Conservation (phyloP, 169 alveolate species). For the Ophryocystis elektroscirrha region DNA sequence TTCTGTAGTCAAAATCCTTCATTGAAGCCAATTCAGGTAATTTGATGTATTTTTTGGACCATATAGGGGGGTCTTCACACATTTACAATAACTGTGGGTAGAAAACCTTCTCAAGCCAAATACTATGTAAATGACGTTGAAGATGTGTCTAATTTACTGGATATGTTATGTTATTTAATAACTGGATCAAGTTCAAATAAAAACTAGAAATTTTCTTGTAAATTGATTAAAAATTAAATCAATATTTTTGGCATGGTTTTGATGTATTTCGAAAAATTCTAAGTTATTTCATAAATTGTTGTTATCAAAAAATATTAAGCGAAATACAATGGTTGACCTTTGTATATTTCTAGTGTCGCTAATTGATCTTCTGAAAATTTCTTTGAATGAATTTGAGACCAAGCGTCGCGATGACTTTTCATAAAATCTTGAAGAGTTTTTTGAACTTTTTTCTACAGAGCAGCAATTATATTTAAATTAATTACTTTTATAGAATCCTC, state of each 20-base stretch:
- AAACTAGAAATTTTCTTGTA: too few relatives aligned
- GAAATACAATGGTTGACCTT: constrained; percentile 41
- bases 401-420: constrained; percentile 43
- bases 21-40: too few relatives aligned
- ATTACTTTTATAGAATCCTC: constrained; percentile 4
- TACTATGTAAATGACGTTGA: constrained; percentile 5
- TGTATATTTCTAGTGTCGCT: constrained; percentile 36
- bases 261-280: too few relatives aligned
- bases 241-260: too few relatives aligned
- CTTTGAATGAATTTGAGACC: constrained; percentile 31
- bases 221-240: too few relatives aligned
- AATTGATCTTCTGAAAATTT: constrained; percentile 33
- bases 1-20: too few relatives aligned
- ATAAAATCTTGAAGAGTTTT: constrained; percentile 38
- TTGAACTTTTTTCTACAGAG: constrained; percentile 33
- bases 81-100: constrained; percentile 9
- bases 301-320: constrained; percentile 9
- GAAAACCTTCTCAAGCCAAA: constrained; percentile 13
- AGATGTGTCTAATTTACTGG: constrained; percentile 9
- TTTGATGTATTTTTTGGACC: too few relatives aligned
- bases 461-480: constrained; percentile 2
- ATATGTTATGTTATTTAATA: too few relatives aligned
- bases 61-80: too few relatives aligned
- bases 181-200: too few relatives aligned
- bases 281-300: background rate